Base-by-base conservation (phyloP, 345 rosid genomes). In the Euclidium syriacum region DNA sequence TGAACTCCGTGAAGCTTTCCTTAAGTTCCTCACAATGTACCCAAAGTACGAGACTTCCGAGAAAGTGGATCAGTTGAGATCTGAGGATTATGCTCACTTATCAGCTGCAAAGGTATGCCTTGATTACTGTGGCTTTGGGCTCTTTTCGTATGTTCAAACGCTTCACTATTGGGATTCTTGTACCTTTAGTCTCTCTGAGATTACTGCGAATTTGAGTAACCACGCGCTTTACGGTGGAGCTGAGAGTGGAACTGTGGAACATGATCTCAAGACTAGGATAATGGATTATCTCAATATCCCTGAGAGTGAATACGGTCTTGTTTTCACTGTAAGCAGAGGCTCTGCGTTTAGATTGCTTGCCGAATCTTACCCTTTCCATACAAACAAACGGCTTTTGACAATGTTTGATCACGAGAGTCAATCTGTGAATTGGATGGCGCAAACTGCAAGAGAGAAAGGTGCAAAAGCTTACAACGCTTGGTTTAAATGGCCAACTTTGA, bases 361-460 rank as follows among this genome's bases (percentile, higher is more conserved):
- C 6, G 95, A 88, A 27, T 80, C 87, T 39, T 88, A 88, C 44
- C 89, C 96, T 35, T 88, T 88, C 15, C 84, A 85, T 33, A 72
- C 80, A 12, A 88, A 85, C 62, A 88, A 77, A 78, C 77, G 78
- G 66, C 54, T 88, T 56, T 52, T 88, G 71, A 88, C 91, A 43
- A 85, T 88, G 96, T 88, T 88, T 39, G 96, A 88, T 74, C 91
- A 88, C 9, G 96, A 88, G 80, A 88, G 96, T 73, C 96, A 88
- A 72, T 85, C 91, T 25, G 91, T 88, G 29, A 85, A 81, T 73
- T 83, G 85, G 91, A 88, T 88, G 89, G 86, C 81, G 71, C 87
- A 85, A 22, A 65, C 87, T 67, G 95, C 95, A 5, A 68, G 84
- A 68, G 89, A 80, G 65, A 83, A 83, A 79, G 91, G 96, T 7